Conservation (phyloP, 352 stramenopile species). For the Phytophthora citrophthora region DNA sequence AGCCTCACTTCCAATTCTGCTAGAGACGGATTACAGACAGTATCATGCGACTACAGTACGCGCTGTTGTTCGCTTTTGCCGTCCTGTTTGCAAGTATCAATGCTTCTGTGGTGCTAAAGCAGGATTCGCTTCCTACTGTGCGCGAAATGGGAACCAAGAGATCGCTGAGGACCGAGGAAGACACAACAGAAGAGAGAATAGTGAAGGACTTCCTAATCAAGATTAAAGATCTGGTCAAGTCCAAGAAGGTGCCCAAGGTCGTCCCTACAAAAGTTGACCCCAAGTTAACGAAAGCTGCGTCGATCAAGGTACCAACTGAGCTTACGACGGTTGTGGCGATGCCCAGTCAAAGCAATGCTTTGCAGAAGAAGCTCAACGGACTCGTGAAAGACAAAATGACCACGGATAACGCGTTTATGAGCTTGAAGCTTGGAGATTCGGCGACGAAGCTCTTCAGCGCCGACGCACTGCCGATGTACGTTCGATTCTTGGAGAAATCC, state of each 20-base stretch:
- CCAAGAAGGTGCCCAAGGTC: background rate
- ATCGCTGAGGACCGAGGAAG: background rate
- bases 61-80: background rate
- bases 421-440: background rate
- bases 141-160: background rate
- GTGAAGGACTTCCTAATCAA: background rate
- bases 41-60: constrained; percentile 1
- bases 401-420: background rate
- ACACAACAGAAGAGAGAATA: background rate
- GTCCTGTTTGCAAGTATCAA: background rate
- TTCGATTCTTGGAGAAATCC: background rate
- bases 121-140: background rate
- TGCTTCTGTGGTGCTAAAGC: background rate
- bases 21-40: background rate
- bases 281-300: background rate
- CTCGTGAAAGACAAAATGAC: background rate
- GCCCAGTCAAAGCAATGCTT: background rate
- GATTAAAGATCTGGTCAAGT: constrained; percentile 1
- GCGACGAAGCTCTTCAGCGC: background rate
- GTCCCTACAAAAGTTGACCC: background rate
- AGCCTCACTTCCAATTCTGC: background rate
- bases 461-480: background rate
- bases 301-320: background rate
- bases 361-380: background rate
- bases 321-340: background rate